Evolutionary conservation across 495 filamentous ascomycete genomes (phyloP).

Genomic region (Tuber microsphaerosporum): DNA sequence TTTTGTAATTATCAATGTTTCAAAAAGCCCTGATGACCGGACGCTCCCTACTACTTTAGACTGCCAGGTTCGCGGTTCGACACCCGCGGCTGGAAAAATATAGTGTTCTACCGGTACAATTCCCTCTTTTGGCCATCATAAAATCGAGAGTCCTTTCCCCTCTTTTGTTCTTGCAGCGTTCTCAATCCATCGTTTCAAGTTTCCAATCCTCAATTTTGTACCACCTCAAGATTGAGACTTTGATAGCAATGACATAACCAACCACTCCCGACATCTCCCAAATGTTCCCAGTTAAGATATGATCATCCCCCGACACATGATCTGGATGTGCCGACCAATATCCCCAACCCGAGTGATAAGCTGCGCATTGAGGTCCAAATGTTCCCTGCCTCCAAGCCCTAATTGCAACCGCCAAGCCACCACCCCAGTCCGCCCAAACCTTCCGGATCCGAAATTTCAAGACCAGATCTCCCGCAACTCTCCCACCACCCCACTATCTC

Average conservation of each 20-base stretch:
- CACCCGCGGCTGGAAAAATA: not conserved
- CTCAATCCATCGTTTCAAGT: not conserved
- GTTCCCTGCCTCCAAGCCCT: not conserved
- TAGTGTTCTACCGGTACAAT: not conserved
- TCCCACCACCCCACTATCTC: not conserved
- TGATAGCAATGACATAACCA: no score
- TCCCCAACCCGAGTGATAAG: not conserved
- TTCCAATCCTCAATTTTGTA: not conserved
- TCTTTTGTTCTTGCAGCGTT: not conserved
- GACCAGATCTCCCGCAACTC: not conserved
- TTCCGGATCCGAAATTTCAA: not conserved
- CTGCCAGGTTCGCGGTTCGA: not conserved
- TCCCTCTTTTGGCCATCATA: not conserved
- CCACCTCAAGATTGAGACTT: not conserved
- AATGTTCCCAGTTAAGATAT: no score
- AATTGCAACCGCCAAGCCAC: not conserved
- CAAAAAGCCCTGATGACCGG: no score
- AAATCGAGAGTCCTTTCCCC: not conserved
- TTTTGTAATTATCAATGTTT: no score
- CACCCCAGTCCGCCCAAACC: not conserved
- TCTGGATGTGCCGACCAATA: not conserved
- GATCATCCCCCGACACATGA: no score
- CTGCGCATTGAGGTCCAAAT: not conserved
- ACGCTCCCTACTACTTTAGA: no score
- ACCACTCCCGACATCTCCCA: no score